phyloP scores from a whole-genome alignment of 306 rosid genomes.

The Inga leiocalycina region DNA sequence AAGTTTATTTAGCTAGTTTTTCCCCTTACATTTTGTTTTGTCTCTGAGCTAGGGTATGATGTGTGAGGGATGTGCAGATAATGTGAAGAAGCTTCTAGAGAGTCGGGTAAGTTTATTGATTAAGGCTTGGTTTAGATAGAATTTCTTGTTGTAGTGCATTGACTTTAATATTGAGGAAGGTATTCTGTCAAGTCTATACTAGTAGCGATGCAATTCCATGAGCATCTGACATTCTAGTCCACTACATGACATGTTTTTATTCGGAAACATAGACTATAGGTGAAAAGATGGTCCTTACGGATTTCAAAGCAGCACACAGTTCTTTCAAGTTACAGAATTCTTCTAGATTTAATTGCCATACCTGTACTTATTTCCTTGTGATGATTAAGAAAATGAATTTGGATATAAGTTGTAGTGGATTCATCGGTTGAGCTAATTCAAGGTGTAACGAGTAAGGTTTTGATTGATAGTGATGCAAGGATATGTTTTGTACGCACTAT shows the following conservation, averaged over 20 bases:
- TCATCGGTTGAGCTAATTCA: neutral
- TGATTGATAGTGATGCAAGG: neutral
- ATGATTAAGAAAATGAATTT: neutral
- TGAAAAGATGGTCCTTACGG: neutral
- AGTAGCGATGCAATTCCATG: neutral
- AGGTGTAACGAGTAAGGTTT: neutral
- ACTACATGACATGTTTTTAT: neutral
- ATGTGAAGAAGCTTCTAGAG: slow-evolving; percentile 75
- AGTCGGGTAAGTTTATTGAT: slow-evolving; percentile 55
- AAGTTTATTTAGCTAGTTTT: neutral
- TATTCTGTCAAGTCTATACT: neutral
- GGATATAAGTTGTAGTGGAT: neutral
- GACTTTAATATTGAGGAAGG: neutral
- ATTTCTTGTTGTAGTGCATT: neutral
- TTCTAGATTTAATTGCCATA: neutral
- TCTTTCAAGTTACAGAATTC: neutral
- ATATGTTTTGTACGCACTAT: neutral
- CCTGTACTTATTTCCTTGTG: neutral
- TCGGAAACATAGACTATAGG: neutral
- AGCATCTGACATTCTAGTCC: neutral
- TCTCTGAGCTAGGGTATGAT: slow-evolving; percentile 50
- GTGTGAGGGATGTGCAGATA: slow-evolving; percentile 83
- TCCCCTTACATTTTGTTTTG: neutral
- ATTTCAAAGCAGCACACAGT: neutral
- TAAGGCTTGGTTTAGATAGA: neutral